These are phyloP conservation scores for Penicillium sp. DNA, from an alignment of 2,329 filamentous ascomycete genomes.

Conservation along the genomic window DNA sequence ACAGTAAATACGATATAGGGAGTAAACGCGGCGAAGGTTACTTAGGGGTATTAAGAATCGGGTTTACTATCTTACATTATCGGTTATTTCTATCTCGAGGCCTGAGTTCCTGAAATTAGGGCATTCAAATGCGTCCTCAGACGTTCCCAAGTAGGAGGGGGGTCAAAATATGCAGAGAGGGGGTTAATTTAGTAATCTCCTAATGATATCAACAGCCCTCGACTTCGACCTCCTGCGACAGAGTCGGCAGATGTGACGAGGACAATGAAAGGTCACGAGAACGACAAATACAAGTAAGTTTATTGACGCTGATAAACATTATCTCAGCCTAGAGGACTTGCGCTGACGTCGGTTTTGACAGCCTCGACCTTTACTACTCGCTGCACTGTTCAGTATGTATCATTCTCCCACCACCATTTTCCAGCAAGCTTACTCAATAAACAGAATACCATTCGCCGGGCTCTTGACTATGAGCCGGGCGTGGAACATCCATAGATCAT, in stretches of 20 bases:
- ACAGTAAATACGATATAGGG: too few species aligned
- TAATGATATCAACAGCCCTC: neutral
- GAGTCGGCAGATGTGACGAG: neutral
- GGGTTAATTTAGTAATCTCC: too few species aligned
- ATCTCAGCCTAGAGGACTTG: neutral
- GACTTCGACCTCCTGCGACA: neutral
- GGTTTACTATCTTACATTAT: too few species aligned
- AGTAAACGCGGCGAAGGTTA: too few species aligned
- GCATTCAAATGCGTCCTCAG: too few species aligned
- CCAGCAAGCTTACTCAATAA: neutral
- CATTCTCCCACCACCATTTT: neutral
- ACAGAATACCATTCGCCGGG: constrained; percentile 1
- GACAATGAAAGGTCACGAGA: neutral
- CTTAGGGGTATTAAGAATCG: too few species aligned
- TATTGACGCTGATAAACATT: neutral
- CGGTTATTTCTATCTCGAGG: too few species aligned
- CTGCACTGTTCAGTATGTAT: neutral
- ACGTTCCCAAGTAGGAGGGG: too few species aligned
- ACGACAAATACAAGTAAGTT: neutral
- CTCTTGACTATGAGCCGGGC: neutral
- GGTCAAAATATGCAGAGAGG: too few species aligned
- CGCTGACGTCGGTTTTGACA: neutral
- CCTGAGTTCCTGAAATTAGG: too few species aligned
- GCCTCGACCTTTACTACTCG: neutral
- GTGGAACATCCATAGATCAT: constrained; percentile 1